phyloP scores from a whole-genome alignment of 768 basidiomycete species.

The Suillus subluteus region DNA sequence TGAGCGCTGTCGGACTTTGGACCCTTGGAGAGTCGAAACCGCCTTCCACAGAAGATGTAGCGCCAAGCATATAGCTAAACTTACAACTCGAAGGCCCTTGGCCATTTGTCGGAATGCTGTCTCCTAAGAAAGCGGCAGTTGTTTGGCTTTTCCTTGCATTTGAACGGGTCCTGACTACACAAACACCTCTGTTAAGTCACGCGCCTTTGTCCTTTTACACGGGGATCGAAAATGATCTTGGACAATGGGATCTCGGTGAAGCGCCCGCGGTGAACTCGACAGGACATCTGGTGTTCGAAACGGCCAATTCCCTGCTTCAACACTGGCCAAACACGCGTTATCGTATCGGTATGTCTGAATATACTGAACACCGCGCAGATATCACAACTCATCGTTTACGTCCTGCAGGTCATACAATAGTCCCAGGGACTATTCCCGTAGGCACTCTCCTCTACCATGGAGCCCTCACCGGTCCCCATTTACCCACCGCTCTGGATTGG shows the following conservation, averaged over 20 bases:
- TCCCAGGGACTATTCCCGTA: constrained; percentile 36
- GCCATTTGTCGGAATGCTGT: not conserved
- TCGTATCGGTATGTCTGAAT: constrained; percentile 31
- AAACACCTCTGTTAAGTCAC: not conserved
- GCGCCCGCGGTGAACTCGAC: constrained; percentile 33
- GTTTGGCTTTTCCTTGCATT: not conserved
- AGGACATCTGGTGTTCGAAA: constrained; percentile 38
- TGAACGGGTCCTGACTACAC: not conserved
- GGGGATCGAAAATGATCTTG: not conserved
- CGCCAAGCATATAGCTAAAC: not conserved
- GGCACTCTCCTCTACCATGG: constrained; percentile 44
- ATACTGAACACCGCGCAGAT: not conserved
- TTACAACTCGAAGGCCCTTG: too few species aligned
- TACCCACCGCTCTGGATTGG: constrained; percentile 29
- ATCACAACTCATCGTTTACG: not conserved
- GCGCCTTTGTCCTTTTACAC: too few species aligned
- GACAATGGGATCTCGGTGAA: constrained; percentile 26
- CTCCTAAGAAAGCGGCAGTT: not conserved
- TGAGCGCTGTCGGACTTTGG: too few species aligned
- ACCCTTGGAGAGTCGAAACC: too few species aligned
- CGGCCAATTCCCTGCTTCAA: constrained; percentile 38
- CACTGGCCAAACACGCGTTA: constrained; percentile 42
- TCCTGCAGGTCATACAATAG: constrained; percentile 31
- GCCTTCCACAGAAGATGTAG: too few species aligned
- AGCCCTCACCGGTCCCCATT: constrained; percentile 18